Evolutionary conservation across 345 rosid genomes (phyloP), one percentile per base, ranked within the genome.

Genomic region (Eucalyptus regnans): DNA sequence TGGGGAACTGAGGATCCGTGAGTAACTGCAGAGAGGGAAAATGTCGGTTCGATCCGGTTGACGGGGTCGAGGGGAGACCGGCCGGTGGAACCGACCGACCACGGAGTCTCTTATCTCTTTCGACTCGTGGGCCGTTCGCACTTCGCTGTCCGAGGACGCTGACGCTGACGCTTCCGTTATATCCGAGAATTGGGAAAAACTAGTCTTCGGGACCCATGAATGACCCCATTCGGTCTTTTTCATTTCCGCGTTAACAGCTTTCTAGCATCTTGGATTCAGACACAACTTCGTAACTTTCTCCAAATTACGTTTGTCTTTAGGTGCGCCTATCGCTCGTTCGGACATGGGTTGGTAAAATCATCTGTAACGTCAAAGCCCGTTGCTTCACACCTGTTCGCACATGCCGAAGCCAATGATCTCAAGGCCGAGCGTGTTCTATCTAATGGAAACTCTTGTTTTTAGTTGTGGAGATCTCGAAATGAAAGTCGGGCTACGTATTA

Each of bases 241-340:
- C 9, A n/a, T 13, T 13, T n/a, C 3, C 37, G 37, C 17, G 33
- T 64, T 14, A 64, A n/a, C 18, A 0, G 17, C 1, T 64, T 6
- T 5, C 71, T 14, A 13, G 18, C 17, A 7, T 62, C 15, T 29
- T n/a, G 33, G 33, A 64, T 64, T 64, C 37, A n/a, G 37, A 64
- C 4, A n/a, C 9, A n/a, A n/a, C 37, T n/a, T n/a, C 17, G 0
- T 4, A 13, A 64, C 7, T 27, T 15, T n/a, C 76, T 64, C 18
- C 18, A 15, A 14, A 14, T n/a, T 64, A n/a, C 37, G 18, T 64
- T 64, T n/a, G 37, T 64, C 37, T 7, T 64, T 7, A n/a, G 37
- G 18, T 4, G 76, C 18, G 37, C 31, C 37, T 15, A n/a, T 7
- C 76, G 1, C 76, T n/a, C 9, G 37, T n/a, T 64, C 3, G 31